Conservation (phyloP, 2,329 filamentous ascomycete genomes). For the Rhinocladiella mackenziei region DNA sequence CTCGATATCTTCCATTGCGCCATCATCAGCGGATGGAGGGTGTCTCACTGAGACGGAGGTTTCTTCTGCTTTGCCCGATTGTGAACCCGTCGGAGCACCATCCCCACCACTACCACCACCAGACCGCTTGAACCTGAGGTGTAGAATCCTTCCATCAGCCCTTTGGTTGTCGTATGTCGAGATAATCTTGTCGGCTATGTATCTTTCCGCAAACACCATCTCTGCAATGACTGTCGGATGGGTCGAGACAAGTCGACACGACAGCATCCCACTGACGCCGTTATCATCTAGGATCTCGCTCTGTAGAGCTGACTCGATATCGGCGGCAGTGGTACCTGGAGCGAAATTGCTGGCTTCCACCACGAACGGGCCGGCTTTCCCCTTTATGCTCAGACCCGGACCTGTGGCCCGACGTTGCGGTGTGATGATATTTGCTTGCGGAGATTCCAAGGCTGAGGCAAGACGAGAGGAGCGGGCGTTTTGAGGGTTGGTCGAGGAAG, state of each 20-base stretch:
- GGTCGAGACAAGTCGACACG: conserved; percentile 51
- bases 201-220: conserved; percentile 54
- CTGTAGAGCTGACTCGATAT: conserved; percentile 59
- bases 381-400: conserved; percentile 52
- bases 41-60: conserved; percentile 3
- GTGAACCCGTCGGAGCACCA: not conserved
- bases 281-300: conserved; percentile 35
- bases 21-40: conserved; percentile 1
- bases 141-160: conserved; percentile 59
- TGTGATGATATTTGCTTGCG: conserved; percentile 34
- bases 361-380: conserved; percentile 52
- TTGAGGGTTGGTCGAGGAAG: conserved; percentile 33
- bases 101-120: conserved; percentile 1
- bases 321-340: conserved; percentile 61
- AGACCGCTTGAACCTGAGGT: conserved; percentile 51
- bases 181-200: conserved; percentile 56
- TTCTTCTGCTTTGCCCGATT: not conserved
- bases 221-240: conserved; percentile 57
- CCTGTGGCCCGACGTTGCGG: conserved; percentile 31
- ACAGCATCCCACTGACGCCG: conserved; percentile 42
- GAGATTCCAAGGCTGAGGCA: conserved; percentile 27
- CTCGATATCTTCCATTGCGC: conserved; percentile 33
- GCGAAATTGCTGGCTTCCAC: conserved; percentile 62
- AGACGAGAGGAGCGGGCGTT: conserved; percentile 36
- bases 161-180: conserved; percentile 61